These are phyloP conservation scores for Elongisporangium anandrum DNA, from an alignment of 352 stramenopile genomes.

Conservation along the genomic window DNA sequence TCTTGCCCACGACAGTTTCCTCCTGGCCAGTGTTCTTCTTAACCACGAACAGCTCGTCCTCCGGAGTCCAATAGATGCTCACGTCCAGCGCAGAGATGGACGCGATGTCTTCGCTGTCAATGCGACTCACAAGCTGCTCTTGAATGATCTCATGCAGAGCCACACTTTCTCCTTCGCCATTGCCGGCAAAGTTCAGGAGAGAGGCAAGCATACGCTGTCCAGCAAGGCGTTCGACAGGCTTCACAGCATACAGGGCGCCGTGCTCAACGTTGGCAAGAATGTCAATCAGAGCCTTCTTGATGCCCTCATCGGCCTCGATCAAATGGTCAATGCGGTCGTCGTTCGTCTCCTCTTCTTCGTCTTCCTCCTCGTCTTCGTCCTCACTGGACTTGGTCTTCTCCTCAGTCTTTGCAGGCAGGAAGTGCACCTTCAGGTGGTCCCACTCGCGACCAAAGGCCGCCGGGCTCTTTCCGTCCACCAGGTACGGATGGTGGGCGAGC, in stretches of 20 bases:
- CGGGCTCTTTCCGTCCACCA: constrained; percentile 56
- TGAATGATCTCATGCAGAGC: constrained; percentile 70
- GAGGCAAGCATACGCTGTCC: constrained; percentile 68
- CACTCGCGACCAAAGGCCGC: constrained; percentile 59
- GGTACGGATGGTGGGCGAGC: constrained; percentile 67
- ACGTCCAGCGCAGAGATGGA: constrained; percentile 58
- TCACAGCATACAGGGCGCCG: constrained; percentile 54
- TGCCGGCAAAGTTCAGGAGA: constrained; percentile 76
- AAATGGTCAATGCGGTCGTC: constrained; percentile 80
- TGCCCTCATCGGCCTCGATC: constrained; percentile 60
- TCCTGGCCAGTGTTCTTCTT: constrained; percentile 42
- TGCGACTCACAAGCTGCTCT: constrained; percentile 42
- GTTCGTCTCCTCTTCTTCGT: constrained; percentile 26
- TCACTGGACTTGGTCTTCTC: constrained; percentile 6
- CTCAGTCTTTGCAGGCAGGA: constrained; percentile 26
- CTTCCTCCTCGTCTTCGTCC: constrained; percentile 34
- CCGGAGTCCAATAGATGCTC: constrained; percentile 51
- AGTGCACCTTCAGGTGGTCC: constrained; percentile 54
- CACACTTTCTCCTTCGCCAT: constrained; percentile 71
- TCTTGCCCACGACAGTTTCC: constrained; percentile 12
- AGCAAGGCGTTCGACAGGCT: constrained; percentile 41
- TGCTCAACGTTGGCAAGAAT: constrained; percentile 34
- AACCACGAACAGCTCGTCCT: constrained; percentile 69
- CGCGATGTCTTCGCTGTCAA: constrained; percentile 44
- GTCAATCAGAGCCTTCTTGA: constrained; percentile 50